Percentiles rank a stretch among this genome's conserved stretches.
phyloP scores from a whole-genome alignment of 305 asterid genomes.

The Fraxinus greggii region DNA sequence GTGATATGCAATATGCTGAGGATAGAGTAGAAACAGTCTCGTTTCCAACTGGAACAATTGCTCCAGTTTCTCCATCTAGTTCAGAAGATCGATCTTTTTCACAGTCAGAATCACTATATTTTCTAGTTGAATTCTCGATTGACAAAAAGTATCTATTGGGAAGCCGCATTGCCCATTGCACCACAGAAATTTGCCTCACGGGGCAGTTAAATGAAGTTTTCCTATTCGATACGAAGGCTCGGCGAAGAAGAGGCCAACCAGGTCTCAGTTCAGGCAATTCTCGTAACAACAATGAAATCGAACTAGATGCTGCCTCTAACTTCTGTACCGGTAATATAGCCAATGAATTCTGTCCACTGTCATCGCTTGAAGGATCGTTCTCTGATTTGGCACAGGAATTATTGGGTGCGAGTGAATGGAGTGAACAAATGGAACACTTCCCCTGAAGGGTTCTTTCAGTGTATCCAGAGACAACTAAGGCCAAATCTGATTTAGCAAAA shows the following conservation, averaged over 20 bases:
- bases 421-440: conserved; percentile 60
- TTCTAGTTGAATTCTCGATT: conserved; percentile 32
- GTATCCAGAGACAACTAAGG: conserved; percentile 22
- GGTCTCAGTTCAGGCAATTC: conserved; percentile 66
- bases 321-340: conserved; percentile 57
- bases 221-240: conserved; percentile 38
- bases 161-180: conserved; percentile 82
- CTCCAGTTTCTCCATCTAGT: conserved; percentile 63
- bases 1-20: conserved; percentile 35
- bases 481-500: conserved; percentile 37
- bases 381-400: conserved; percentile 12
- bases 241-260: conserved; percentile 94
- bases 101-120: conserved; percentile 29
- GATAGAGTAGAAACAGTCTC: conserved; percentile 33
- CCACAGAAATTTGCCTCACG: conserved; percentile 65
- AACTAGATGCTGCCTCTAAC: conserved; percentile 43
- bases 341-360: conserved; percentile 39
- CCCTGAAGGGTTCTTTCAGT: conserved; percentile 22
- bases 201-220: conserved; percentile 32
- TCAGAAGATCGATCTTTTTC: conserved; percentile 32
- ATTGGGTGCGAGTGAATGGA: conserved; percentile 10
- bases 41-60: conserved; percentile 54
- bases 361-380: conserved; percentile 29
- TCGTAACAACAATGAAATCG: conserved; percentile 34
- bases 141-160: conserved; percentile 63